Evolutionary conservation across 495 filamentous ascomycete genomes (phyloP).

Genomic region (Annulohypoxylon maeteangense): DNA sequence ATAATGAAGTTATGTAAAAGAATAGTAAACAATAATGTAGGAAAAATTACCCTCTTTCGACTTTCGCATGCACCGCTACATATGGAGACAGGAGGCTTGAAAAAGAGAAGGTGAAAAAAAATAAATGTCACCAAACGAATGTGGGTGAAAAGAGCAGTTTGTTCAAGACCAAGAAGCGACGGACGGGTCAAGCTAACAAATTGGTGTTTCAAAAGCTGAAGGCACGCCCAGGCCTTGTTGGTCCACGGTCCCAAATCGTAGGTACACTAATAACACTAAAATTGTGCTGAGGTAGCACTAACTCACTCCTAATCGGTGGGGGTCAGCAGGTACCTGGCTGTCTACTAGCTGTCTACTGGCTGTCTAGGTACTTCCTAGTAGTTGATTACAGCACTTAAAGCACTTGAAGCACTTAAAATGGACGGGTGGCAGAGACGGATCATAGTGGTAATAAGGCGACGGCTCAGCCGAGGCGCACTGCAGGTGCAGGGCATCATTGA

Average conservation of each 20-base stretch:
- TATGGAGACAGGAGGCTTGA: slow-evolving; percentile 9
- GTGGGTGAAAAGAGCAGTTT: slow-evolving; percentile 20
- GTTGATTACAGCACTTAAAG: neutral
- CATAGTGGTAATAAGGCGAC: slow-evolving; percentile 35
- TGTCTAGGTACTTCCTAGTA: too few relatives aligned
- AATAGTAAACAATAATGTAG: slow-evolving; percentile 8
- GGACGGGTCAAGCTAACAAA: slow-evolving; percentile 34
- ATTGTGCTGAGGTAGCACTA: neutral
- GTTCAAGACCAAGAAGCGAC: slow-evolving; percentile 25
- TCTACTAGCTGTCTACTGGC: neutral
- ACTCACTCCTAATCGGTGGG: slow-evolving; percentile 10
- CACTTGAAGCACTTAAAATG: slow-evolving; percentile 6
- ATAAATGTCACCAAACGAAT: slow-evolving; percentile 27
- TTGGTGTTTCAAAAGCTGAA: slow-evolving; percentile 42
- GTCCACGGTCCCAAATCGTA: slow-evolving; percentile 28
- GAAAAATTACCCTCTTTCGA: neutral
- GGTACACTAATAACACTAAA: slow-evolving; percentile 16
- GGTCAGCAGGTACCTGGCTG: neutral
- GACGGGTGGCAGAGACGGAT: slow-evolving; percentile 10
- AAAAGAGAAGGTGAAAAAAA: slow-evolving; percentile 12
- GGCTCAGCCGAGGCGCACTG: slow-evolving; percentile 38
- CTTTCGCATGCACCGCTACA: neutral
- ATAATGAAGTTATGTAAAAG: slow-evolving; percentile 14
- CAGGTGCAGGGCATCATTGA: slow-evolving; percentile 15
- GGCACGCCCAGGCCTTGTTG: slow-evolving; percentile 14